phyloP scores from a whole-genome alignment of 2,329 filamentous ascomycete genomes.

The Aspergillus piperis region DNA sequence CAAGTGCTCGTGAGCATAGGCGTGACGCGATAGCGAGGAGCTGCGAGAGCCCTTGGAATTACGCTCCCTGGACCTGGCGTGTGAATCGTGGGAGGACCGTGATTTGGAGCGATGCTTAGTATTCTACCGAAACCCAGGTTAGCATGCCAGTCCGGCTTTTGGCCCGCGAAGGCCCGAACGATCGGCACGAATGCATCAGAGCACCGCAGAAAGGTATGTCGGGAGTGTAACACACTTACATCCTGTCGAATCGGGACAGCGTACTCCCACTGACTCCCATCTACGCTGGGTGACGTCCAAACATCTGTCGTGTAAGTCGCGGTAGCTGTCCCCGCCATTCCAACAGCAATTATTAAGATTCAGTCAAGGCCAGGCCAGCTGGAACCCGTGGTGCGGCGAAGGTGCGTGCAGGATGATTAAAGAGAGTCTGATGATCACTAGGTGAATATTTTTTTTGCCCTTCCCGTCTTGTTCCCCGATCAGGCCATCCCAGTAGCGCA shows the following conservation, averaged over 20 bases:
- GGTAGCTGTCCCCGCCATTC: constrained; percentile 46
- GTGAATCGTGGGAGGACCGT: constrained; percentile 42
- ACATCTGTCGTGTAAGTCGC: constrained; percentile 42
- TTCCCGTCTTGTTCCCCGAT: constrained; percentile 19
- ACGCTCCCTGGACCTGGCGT: constrained; percentile 32
- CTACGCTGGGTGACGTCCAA: constrained; percentile 39
- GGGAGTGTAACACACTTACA: constrained; percentile 30
- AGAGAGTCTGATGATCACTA: constrained; percentile 19
- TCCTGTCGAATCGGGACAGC: constrained; percentile 38
- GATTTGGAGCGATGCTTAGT: constrained; percentile 31
- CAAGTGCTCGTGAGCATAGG: constrained; percentile 34
- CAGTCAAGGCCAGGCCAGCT: constrained; percentile 39
- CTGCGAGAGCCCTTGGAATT: constrained; percentile 42
- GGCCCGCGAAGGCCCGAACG: neutral
- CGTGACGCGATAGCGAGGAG: constrained; percentile 39
- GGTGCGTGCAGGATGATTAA: constrained; percentile 14
- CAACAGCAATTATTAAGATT: constrained; percentile 21
- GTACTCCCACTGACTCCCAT: constrained; percentile 41
- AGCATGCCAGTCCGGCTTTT: neutral
- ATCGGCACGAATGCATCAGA: neutral
- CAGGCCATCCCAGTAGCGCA: constrained; percentile 33
- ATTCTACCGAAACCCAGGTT: constrained; percentile 22
- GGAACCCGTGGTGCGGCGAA: constrained; percentile 24
- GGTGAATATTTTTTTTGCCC: neutral
- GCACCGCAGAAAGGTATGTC: neutral